Percentiles rank a stretch among this genome's conserved stretches.
Evolutionary conservation across 768 basidiomycete species (phyloP).

Genomic region (Chalciporus pseudorubinellus): DNA sequence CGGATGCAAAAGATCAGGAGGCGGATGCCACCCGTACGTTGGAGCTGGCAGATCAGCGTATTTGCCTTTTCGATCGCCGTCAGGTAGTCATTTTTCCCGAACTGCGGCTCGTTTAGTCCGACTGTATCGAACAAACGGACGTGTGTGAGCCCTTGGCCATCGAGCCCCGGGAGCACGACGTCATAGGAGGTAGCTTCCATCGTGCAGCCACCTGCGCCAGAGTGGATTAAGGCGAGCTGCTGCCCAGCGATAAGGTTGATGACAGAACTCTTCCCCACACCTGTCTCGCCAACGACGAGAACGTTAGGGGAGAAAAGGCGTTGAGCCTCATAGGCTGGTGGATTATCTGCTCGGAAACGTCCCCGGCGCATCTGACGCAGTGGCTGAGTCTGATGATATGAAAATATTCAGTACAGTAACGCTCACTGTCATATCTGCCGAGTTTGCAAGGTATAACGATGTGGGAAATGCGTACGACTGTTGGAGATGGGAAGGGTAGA

Average conservation of each 20-base stretch:
- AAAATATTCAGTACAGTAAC: not conserved
- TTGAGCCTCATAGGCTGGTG: slow-evolving; percentile 20
- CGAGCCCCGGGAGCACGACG: slow-evolving; percentile 14
- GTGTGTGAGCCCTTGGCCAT: slow-evolving; percentile 15
- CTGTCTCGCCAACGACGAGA: slow-evolving; percentile 36
- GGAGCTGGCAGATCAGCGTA: slow-evolving; percentile 35
- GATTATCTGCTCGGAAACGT: slow-evolving; percentile 6
- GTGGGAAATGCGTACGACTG: not conserved
- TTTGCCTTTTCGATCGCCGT: slow-evolving; percentile 32
- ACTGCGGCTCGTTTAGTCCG: slow-evolving; percentile 30
- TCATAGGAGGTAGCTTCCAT: slow-evolving; percentile 29
- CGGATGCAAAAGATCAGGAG: slow-evolving; percentile 37
- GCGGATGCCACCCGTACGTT: slow-evolving; percentile 29
- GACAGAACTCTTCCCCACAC: slow-evolving; percentile 39
- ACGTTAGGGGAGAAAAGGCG: slow-evolving; percentile 33
- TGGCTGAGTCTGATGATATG: not conserved
- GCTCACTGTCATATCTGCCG: slow-evolving; percentile 13
- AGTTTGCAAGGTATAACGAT: not conserved
- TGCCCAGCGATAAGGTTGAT: slow-evolving; percentile 38
- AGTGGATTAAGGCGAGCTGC: slow-evolving; percentile 27
- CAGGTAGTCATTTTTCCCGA: slow-evolving; percentile 23
- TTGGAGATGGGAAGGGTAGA: not conserved
- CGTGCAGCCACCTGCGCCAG: slow-evolving; percentile 36
- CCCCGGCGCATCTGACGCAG: slow-evolving; percentile 15
- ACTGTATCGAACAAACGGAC: slow-evolving; percentile 35